These are phyloP conservation scores for Monosporozyma siamensis DNA, from an alignment of 805 yeast species.

Conservation along the genomic window DNA sequence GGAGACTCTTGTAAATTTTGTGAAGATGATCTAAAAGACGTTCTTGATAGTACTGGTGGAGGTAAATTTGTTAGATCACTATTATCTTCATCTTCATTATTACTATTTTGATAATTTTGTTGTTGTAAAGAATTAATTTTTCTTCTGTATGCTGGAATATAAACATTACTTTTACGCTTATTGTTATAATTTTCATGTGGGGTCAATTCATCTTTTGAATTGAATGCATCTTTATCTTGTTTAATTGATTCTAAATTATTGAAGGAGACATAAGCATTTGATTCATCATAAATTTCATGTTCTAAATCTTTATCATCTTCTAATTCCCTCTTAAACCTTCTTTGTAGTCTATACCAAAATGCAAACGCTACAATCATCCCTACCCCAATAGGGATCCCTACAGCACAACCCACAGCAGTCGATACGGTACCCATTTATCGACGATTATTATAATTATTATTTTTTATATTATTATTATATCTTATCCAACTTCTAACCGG, in stretches of 20 bases:
- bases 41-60: neutral
- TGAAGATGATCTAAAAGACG: neutral
- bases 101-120: neutral
- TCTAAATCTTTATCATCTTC: slow-evolving; percentile 30
- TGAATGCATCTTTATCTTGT: neutral
- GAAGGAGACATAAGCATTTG: slow-evolving; percentile 31
- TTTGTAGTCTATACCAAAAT: slow-evolving; percentile 34
- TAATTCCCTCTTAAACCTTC: slow-evolving; percentile 33
- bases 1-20: neutral
- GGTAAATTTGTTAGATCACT: neutral
- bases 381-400: slow-evolving; percentile 41
- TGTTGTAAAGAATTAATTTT: slow-evolving; percentile 19
- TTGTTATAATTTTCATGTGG: neutral
- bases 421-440: slow-evolving; percentile 21
- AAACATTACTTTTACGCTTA: slow-evolving; percentile 9
- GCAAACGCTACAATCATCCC: slow-evolving; percentile 29
- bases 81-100: neutral
- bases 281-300: slow-evolving; percentile 23
- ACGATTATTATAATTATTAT: too few species aligned
- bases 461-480: too few species aligned
- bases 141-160: slow-evolving; percentile 34
- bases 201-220: slow-evolving; percentile 1
- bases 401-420: slow-evolving; percentile 44
- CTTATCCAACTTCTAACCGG: too few species aligned
- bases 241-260: slow-evolving; percentile 11